Evolutionary conservation across 345 rosid species (phyloP), one percentile per base, ranked within the genome.

Genomic region (Microthlaspi erraticum): DNA sequence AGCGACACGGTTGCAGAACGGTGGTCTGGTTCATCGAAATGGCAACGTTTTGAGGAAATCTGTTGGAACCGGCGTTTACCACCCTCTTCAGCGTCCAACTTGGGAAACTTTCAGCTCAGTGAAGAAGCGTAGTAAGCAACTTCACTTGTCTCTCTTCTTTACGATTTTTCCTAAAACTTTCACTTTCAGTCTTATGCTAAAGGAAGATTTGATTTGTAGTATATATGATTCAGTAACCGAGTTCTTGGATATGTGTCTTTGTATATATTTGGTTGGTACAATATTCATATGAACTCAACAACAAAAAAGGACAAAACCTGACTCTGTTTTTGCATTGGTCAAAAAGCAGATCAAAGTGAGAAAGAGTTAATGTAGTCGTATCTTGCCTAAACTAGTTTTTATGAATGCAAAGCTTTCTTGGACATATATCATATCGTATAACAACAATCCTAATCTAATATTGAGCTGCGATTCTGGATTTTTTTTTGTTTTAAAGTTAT

Each of bases 61-160:
- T 46, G 66, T 58, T 2, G 73, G 73, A 48, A 69, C 58, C 10
- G 73, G 73, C 4, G 73, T 69, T 48, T 69, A 58, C 39, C 73
- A 69, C 31, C 73, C 66, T 45, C 38, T 36, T 36, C 13, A 10
- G 7, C 73, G 73, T 69, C 48, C 73, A 46, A 2, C 16, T 46
- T 1, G 5, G 5, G 6, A 45, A 29, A 13, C 56, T 67, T 0
- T 17, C 3, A 34, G 8, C 18, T 56, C 55, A 23, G 1, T 3
- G 5, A 46, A 46, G 39, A 69, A 57, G 18, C 63, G 32, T 11
- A 12, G 72, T 55, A 43, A 43, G 63, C 44, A 1, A 3, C 50
- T 23, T 33, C 19, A 1, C 20, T 54, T 32, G n/a, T n/a, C n/a
- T n/a, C n/a, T n/a, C n/a, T n/a, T n/a, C 12, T 32, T 7, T 2